Percentiles rank a stretch among this genome's conserved stretches.
Evolutionary conservation across 352 stramenopile genomes (phyloP).

Genomic region (Phytophthora lateralis): DNA sequence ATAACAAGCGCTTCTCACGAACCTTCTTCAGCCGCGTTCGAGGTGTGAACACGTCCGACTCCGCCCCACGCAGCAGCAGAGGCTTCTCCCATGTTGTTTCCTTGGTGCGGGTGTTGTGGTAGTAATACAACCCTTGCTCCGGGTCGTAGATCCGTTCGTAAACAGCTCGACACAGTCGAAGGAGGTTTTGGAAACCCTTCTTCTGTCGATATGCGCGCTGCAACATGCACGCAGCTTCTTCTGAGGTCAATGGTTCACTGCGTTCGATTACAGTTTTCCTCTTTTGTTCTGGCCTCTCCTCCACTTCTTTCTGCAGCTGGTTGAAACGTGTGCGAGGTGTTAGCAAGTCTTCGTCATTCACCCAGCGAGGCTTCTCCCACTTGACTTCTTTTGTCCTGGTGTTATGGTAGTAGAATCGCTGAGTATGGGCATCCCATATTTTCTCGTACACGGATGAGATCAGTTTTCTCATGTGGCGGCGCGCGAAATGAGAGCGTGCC

Average conservation of each 20-base stretch:
- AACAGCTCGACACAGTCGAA: conserved; percentile 50
- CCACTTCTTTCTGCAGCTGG: conserved; percentile 9
- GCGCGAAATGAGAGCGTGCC: conserved; percentile 51
- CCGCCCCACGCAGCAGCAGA: conserved; percentile 41
- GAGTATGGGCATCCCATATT: conserved; percentile 61
- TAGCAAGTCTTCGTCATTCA: conserved; percentile 64
- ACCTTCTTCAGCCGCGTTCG: conserved; percentile 18
- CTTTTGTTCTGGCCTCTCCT: background rate
- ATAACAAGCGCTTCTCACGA: conserved; percentile 19
- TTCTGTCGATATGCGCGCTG: conserved; percentile 60
- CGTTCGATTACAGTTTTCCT: conserved; percentile 2
- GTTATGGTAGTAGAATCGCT: conserved; percentile 85
- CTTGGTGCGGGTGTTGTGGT: conserved; percentile 81
- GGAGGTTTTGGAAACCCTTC: conserved; percentile 48
- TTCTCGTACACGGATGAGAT: conserved; percentile 84
- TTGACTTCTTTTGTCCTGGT: conserved; percentile 67
- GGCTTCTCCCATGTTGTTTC: conserved; percentile 76
- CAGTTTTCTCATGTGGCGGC: conserved; percentile 54
- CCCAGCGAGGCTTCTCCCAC: conserved; percentile 72
- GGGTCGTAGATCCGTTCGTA: conserved; percentile 81
- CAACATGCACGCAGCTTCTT: conserved; percentile 56
- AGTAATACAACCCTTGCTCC: conserved; percentile 59
- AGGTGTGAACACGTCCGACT: conserved; percentile 57
- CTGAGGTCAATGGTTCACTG: conserved; percentile 29
- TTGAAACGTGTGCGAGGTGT: conserved; percentile 54